Evolutionary conservation across 1,284 basidiomycete species (phyloP).

Genomic region (Trichosporon ovoides): DNA sequence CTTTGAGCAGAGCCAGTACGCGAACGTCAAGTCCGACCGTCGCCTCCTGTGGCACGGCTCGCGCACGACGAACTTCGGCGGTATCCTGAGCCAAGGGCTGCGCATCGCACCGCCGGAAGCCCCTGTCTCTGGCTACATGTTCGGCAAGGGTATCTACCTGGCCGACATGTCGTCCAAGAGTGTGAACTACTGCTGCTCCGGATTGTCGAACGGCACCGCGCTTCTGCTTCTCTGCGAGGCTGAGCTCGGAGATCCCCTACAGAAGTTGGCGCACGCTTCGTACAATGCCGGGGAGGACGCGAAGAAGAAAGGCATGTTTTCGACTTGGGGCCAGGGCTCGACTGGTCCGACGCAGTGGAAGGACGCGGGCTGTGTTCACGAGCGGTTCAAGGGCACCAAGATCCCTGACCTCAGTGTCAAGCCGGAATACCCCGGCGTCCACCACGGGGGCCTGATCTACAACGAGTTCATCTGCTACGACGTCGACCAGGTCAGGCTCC

Average conservation of each 20-base stretch:
- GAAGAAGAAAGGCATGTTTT: conserved; percentile 10
- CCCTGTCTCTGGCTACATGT: conserved; percentile 54
- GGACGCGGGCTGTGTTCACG: conserved; percentile 18
- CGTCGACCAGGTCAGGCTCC: conserved; percentile 16
- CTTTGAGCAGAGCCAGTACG: conserved; percentile 55
- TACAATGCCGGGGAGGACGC: conserved; percentile 19
- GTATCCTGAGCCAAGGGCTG: conserved; percentile 62
- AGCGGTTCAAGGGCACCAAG: conserved; percentile 16
- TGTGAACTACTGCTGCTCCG: conserved; percentile 57
- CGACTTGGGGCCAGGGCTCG: conserved; percentile 22
- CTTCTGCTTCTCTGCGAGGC: conserved; percentile 24
- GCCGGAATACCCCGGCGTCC: conserved; percentile 12
- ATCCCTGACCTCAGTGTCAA: conserved; percentile 10
- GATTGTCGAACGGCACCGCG: conserved; percentile 21
- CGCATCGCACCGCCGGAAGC: conserved; percentile 65
- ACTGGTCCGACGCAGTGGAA: conserved; percentile 19
- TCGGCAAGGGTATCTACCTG: conserved; percentile 63
- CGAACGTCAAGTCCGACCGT: conserved; percentile 52
- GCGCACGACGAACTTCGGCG: conserved; percentile 32
- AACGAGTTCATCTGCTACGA: conserved; percentile 25
- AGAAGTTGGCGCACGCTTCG: conserved; percentile 12
- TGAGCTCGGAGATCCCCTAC: conserved; percentile 21
- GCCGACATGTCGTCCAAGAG: conserved; percentile 67
- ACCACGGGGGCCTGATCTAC: conserved; percentile 15
- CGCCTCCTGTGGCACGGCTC: conserved; percentile 63